Percentiles rank a stretch among this genome's conserved stretches.
phyloP scores from a whole-genome alignment of 1,284 basidiomycete genomes.

The Trametes pubescens region DNA sequence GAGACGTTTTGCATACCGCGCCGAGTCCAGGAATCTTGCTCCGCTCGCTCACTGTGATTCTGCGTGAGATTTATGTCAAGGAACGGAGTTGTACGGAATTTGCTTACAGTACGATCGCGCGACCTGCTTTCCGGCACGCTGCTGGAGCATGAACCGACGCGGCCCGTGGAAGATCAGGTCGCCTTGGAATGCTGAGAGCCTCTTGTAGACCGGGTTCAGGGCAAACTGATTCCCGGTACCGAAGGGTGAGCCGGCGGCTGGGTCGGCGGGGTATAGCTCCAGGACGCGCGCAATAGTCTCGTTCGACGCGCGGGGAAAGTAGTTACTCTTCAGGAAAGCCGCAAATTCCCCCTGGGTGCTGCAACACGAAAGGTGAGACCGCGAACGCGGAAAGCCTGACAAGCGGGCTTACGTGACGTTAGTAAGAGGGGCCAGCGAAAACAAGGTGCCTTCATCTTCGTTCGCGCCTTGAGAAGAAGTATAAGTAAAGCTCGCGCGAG shows the following conservation, averaged over 20 bases:
- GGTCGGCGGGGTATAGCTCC: slow-evolving; percentile 48
- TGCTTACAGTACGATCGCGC: slow-evolving; percentile 56
- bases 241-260: slow-evolving; percentile 58
- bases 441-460: slow-evolving; percentile 48
- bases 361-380: background rate
- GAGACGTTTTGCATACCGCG: slow-evolving; percentile 44
- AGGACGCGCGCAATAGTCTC: slow-evolving; percentile 20
- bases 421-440: slow-evolving; percentile 32
- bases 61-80: background rate
- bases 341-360: slow-evolving; percentile 30
- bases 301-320: slow-evolving; percentile 28
- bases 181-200: slow-evolving; percentile 56
- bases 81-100: too few species aligned
- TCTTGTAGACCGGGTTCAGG: slow-evolving; percentile 58
- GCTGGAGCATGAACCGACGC: slow-evolving; percentile 42
- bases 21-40: slow-evolving; percentile 54
- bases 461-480: slow-evolving; percentile 33
- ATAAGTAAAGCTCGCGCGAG: background rate
- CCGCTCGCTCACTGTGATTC: slow-evolving; percentile 51
- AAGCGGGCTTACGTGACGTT: slow-evolving; percentile 34
- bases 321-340: slow-evolving; percentile 28
- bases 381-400: background rate
- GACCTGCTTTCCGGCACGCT: slow-evolving; percentile 50
- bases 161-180: slow-evolving; percentile 60
- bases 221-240: slow-evolving; percentile 53